Evolutionary conservation across 192 early-diverging fungal species (phyloP), one percentile per base, ranked within the genome.

Genomic region (Helicostylum pulchrum): DNA sequence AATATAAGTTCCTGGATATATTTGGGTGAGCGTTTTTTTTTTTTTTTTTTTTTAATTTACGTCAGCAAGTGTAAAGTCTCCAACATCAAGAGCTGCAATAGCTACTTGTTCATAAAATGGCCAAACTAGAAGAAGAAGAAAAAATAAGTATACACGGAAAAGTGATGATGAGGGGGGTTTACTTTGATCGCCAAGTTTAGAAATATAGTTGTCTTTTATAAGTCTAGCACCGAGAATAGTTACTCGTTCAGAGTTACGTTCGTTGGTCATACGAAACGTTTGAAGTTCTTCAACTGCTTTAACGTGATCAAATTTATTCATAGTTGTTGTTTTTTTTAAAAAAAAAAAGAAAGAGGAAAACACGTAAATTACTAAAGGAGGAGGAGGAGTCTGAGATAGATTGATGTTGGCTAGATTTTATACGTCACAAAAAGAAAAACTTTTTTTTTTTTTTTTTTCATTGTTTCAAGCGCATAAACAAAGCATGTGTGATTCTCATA

Each of bases 31-130:
- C 11, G 20, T 0, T 17, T 30, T 36, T 39, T 31, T 2, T 14
- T 45, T 7, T 30, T 57, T 57, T 17, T 30, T 36, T 39, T 31
- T 2, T 14, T 45, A 6, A n/a, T 57, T 57, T 72, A 84, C 75
- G 44, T 84, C 71, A 52, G 93, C 91, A 26, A 88, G 62, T 10
- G 61, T 68, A 20, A 87, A 76, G 64, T 93, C 82, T 26, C 89
- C 87, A 44, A 87, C 78, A 73, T 95, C 93, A 30, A 94, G 71
- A 8, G 92, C 87, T 7, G 92, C 88, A 44, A 90, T 71, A 62
- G 88, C 81, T 8, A 92, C 75, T 77, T 97, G 93, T 75, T 97
- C 95, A 71, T 85, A 85, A 12, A 91, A 73, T 5, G 90, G 74
- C 87, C 87, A 92, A 7, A 79, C 84, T 85, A 74, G 12, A 19